These are phyloP conservation scores for Coniella vitis DNA, from an alignment of 2,329 filamentous ascomycete species.

Conservation along the genomic window DNA sequence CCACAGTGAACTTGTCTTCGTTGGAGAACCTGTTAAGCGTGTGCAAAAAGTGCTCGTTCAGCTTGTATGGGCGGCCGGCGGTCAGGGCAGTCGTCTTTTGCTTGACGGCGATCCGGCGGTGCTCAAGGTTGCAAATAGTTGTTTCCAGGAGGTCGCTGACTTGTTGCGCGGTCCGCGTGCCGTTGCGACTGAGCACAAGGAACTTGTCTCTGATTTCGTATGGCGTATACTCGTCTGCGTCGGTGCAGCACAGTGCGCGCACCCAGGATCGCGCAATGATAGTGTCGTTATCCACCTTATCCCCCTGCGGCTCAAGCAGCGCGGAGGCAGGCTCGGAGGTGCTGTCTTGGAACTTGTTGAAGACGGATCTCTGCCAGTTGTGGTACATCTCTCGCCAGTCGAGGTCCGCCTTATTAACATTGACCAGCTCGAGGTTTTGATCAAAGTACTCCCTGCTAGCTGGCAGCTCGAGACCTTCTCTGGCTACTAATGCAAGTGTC, in stretches of 20 bases:
- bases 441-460: slow-evolving; percentile 34
- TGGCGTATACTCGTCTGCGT: slow-evolving; percentile 40
- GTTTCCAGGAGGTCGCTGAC: slow-evolving; percentile 39
- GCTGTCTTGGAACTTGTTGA: slow-evolving; percentile 49
- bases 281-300: slow-evolving; percentile 13
- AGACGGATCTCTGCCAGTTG: slow-evolving; percentile 45
- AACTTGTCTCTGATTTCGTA: slow-evolving; percentile 45
- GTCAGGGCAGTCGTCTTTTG: slow-evolving; percentile 51
- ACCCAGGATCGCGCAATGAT: slow-evolving; percentile 51
- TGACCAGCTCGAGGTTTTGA: slow-evolving; percentile 28
- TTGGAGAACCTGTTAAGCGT: slow-evolving; percentile 51
- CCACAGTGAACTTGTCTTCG: slow-evolving; percentile 49
- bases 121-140: slow-evolving; percentile 42
- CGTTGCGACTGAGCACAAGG: slow-evolving; percentile 35
- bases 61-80: slow-evolving; percentile 55
- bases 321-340: slow-evolving; percentile 40
- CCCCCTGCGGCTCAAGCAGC: slow-evolving; percentile 20
- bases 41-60: slow-evolving; percentile 52
- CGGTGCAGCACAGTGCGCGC: slow-evolving; percentile 50
- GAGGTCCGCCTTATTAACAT: slow-evolving; percentile 25
- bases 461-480: slow-evolving; percentile 43
- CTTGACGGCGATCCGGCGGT: slow-evolving; percentile 49
- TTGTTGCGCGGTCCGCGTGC: slow-evolving; percentile 25
- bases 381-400: slow-evolving; percentile 55
- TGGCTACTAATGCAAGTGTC: slow-evolving; percentile 48